Evolutionary conservation across 352 stramenopile genomes (phyloP), one percentile per base, ranked within the genome.

Genomic region (Pythium aristosporum): DNA sequence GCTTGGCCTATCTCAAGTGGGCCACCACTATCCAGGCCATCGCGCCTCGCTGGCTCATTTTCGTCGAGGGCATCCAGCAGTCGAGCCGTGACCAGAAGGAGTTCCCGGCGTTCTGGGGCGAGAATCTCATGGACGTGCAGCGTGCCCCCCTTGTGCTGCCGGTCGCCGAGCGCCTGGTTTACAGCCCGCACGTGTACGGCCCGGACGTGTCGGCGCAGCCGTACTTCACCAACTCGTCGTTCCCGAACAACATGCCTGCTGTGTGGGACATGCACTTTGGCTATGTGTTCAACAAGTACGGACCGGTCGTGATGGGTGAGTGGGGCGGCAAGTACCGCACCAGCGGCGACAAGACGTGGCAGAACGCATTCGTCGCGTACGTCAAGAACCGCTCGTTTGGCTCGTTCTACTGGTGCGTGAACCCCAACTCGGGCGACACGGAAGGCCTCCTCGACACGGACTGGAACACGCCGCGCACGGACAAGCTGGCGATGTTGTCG

Each of bases 241-340:
- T 77, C 52, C 75, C 71, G 28, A 44, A 43, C 7, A 88, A 91
- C 67, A 68, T 91, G 65, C 71, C 74, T 30, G n/a, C 28, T 12
- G 72, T 89, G 42, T 91, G 82, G 82, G 69, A 89, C 48, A 36
- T 53, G 3, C 78, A 88, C 44, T 86, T 91, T 66, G 82, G 82
- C 8, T 82, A 71, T 52, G 18, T 87, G 1, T 70, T 68, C 32
- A 20, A 28, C 32, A 36, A 41, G 2, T 65, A 72, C 4, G 67
- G 71, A 7, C 64, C 80, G 28, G 18, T 91, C 13, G 76, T 91
- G 3, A 68, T 88, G 30, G 82, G 82, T 5, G 82, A 89, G 63
- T 91, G 77, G 77, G 82, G 82, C 32, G 82, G 82, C 44, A 50
- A 50, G 44, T 61, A 83, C 57, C 64, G 59, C 0, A 62, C 68